Evolutionary conservation across 2,329 filamentous ascomycete genomes (phyloP).

Genomic region (Dryadomyces quercus-mongolicae): DNA sequence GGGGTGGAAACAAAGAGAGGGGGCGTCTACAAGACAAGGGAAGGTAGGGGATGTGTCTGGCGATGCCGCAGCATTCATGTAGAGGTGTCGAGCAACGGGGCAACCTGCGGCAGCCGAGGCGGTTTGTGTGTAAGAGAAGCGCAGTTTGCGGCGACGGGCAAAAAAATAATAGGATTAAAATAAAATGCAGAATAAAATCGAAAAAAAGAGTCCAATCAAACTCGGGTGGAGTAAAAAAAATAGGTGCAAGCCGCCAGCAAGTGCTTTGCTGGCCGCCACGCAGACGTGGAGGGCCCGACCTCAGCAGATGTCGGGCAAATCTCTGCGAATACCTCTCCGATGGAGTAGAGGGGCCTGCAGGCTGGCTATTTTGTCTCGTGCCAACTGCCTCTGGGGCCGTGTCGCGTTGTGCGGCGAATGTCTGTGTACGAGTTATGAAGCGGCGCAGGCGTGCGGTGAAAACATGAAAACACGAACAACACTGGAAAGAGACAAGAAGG

Average conservation of each 20-base stretch:
- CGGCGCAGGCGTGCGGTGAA: neutral
- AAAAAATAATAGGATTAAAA: conserved; percentile 5
- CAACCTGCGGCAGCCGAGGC: neutral
- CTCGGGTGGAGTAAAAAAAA: neutral
- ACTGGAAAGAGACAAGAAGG: too few species aligned
- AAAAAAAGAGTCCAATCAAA: conserved; percentile 1
- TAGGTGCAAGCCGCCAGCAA: neutral
- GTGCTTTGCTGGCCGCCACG: neutral
- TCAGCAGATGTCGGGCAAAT: too few species aligned
- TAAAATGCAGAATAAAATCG: neutral
- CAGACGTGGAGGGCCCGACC: neutral
- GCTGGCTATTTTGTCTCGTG: too few species aligned
- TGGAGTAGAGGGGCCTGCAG: too few species aligned
- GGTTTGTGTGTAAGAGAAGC: conserved; percentile 7
- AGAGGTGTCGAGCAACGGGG: neutral
- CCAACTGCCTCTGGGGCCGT: too few species aligned
- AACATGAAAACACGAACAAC: neutral
- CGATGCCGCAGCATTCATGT: neutral
- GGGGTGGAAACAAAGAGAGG: neutral
- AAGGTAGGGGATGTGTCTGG: neutral
- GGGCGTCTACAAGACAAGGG: neutral
- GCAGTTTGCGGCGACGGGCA: conserved; percentile 2
- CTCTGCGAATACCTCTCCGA: too few species aligned
- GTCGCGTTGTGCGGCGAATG: too few species aligned
- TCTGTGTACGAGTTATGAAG: too few species aligned